phyloP scores from a whole-genome alignment of 495 filamentous ascomycete genomes.

The Penicillium bialowiezense region DNA sequence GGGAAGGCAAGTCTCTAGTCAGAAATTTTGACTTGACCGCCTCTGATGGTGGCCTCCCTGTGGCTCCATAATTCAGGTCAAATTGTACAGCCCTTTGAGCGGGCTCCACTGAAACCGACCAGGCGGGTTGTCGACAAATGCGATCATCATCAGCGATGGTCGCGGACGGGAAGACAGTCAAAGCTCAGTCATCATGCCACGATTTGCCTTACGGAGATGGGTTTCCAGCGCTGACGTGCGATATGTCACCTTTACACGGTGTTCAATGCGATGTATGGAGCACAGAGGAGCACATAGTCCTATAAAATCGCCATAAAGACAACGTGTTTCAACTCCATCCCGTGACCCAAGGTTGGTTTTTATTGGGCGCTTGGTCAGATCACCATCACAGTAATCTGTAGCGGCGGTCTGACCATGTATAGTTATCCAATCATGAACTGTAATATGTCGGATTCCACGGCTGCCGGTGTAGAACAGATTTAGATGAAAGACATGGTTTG shows the following conservation, averaged over 20 bases:
- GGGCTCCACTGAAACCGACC: constrained; percentile 1
- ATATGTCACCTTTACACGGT: background rate
- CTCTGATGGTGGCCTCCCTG: background rate
- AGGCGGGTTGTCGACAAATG: constrained; percentile 9
- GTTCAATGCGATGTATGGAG: too few species aligned
- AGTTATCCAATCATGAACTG: background rate
- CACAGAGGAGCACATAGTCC: too few species aligned
- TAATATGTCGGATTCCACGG: background rate
- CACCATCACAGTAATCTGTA: background rate
- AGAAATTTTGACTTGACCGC: constrained; percentile 1
- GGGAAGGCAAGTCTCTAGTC: background rate
- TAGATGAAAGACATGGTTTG: constrained; percentile 3
- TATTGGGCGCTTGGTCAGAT: background rate
- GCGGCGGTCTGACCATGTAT: background rate
- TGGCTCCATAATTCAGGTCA: background rate
- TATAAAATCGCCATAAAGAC: background rate
- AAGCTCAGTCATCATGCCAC: background rate
- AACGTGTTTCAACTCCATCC: background rate
- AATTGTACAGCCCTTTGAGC: background rate
- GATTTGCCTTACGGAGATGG: background rate
- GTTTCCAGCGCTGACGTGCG: background rate
- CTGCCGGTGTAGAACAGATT: background rate
- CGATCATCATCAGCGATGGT: constrained; percentile 19
- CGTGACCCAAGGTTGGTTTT: background rate
- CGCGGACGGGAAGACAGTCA: constrained; percentile 6